Conservation (phyloP, 2,329 filamentous ascomycete species). For the Stagonosporopsis vannaccii region DNA sequence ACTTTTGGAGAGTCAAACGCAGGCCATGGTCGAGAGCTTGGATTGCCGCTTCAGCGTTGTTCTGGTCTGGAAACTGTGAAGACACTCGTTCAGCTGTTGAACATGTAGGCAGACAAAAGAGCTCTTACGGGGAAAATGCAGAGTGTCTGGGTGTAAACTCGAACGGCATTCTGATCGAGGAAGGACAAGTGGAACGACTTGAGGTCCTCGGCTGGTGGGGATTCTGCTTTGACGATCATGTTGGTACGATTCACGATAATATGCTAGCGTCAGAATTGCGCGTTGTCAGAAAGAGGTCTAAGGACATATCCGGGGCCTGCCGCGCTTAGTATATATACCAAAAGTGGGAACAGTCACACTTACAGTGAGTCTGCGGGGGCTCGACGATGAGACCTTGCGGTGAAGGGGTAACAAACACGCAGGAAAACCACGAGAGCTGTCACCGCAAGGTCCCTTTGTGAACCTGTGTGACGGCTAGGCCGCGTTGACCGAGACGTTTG, state of each 20-base stretch:
- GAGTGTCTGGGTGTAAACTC: conserved; percentile 43
- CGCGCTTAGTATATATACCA: conserved; percentile 32
- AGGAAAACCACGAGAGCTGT: conserved; percentile 36
- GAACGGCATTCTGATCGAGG: conserved; percentile 42
- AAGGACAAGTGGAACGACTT: conserved; percentile 39
- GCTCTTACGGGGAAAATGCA: conserved; percentile 38
- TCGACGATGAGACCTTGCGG: conserved; percentile 20
- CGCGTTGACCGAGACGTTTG: conserved; percentile 37
- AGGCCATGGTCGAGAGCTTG: conserved; percentile 34
- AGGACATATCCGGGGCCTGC: conserved; percentile 29
- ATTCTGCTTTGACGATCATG: conserved; percentile 38
- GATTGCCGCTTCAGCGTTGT: conserved; percentile 37
- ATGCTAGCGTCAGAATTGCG: conserved; percentile 30
- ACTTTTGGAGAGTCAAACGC: conserved; percentile 31
- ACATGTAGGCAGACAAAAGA: background rate
- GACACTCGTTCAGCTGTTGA: background rate
- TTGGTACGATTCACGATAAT: conserved; percentile 23
- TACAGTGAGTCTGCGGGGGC: conserved; percentile 20
- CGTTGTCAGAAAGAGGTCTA: conserved; percentile 29
- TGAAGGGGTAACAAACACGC: conserved; percentile 36
- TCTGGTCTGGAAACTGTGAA: conserved; percentile 36
- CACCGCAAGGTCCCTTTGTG: conserved; percentile 38
- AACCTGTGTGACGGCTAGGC: conserved; percentile 37
- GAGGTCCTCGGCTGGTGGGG: conserved; percentile 26
- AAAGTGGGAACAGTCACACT: conserved; percentile 27